Conservation (phyloP, 176 grass and related monocot genomes). For the Tillandsia leiboldiana region DNA sequence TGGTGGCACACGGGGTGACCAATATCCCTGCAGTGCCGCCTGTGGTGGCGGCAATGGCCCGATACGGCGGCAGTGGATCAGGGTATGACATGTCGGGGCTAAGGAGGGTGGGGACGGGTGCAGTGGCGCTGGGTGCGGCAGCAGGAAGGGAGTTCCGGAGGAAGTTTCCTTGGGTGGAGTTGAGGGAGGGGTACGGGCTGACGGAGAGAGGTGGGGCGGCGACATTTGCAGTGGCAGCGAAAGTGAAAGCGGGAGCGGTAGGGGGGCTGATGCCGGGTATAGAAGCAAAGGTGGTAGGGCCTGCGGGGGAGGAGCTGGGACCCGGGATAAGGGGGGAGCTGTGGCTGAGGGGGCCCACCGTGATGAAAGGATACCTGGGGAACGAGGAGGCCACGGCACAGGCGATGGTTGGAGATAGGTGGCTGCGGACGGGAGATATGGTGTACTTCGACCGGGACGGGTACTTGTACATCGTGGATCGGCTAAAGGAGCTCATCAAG, state of each 20-base stretch:
- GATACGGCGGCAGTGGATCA: background rate
- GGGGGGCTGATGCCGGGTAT: conserved; percentile 6
- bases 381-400: conserved; percentile 23
- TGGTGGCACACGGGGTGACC: background rate
- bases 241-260: conserved; percentile 6
- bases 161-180: conserved; percentile 15
- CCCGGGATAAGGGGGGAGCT: conserved; percentile 16
- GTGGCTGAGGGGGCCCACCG: conserved; percentile 7
- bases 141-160: conserved; percentile 7
- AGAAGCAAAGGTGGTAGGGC: conserved; percentile 8
- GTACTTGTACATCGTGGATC: conserved; percentile 31
- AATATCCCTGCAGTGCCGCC: too few relatives aligned
- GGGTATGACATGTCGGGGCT: conserved; percentile 10
- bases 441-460: conserved; percentile 33
- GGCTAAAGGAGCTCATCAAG: conserved; percentile 41
- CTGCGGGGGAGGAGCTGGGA: conserved; percentile 9
- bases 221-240: background rate
- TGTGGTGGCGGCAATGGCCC: background rate
- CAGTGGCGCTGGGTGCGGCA: background rate
- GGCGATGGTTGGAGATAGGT: conserved; percentile 14
- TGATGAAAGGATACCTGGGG: conserved; percentile 12
- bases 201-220: conserved; percentile 6
- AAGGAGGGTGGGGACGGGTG: conserved; percentile 8
- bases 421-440: conserved; percentile 36
- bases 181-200: conserved; percentile 22